These are phyloP conservation scores for Calonectria hawksworthii DNA, from an alignment of 2,329 filamentous ascomycete genomes.

Conservation along the genomic window DNA sequence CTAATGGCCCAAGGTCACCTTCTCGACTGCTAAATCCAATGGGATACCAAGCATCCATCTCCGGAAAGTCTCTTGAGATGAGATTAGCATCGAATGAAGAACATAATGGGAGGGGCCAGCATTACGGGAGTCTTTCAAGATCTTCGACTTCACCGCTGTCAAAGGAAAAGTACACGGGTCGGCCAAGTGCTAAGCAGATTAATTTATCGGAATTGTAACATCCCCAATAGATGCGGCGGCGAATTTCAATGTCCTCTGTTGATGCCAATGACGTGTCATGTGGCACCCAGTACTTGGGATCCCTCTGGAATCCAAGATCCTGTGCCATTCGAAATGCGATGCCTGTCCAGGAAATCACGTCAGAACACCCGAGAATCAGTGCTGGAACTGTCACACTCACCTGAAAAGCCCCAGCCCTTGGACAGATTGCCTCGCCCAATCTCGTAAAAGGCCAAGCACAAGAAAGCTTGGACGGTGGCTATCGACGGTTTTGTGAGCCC, in stretches of 20 bases:
- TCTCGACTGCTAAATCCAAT: not conserved
- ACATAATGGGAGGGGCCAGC: not conserved
- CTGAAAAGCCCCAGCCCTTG: conserved; percentile 47
- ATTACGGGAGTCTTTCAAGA: conserved; percentile 17
- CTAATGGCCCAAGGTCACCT: not conserved
- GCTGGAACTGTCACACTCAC: conserved; percentile 12
- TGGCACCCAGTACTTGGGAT: conserved; percentile 15
- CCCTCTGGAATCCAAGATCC: conserved; percentile 38
- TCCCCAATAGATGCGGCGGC: conserved; percentile 48
- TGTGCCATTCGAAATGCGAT: conserved; percentile 49
- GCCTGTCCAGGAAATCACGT: conserved; percentile 25
- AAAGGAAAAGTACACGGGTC: conserved; percentile 31
- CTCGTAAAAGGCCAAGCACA: conserved; percentile 47
- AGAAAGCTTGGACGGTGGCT: conserved; percentile 42
- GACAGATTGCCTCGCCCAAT: conserved; percentile 46
- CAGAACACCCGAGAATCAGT: not conserved
- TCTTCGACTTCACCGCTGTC: conserved; percentile 29
- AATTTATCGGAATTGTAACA: conserved; percentile 47
- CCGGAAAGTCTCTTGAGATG: conserved; percentile 5
- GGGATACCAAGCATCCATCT: conserved; percentile 1
- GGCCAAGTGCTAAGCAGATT: conserved; percentile 35
- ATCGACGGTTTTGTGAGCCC: conserved; percentile 41
- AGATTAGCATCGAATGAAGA: not conserved
- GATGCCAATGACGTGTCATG: conserved; percentile 39
- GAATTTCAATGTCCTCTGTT: conserved; percentile 42